Percentiles rank a stretch among this genome's conserved stretches.
Evolutionary conservation across 1,284 basidiomycete genomes (phyloP).

Genomic region (Ganoderma resinaceum): DNA sequence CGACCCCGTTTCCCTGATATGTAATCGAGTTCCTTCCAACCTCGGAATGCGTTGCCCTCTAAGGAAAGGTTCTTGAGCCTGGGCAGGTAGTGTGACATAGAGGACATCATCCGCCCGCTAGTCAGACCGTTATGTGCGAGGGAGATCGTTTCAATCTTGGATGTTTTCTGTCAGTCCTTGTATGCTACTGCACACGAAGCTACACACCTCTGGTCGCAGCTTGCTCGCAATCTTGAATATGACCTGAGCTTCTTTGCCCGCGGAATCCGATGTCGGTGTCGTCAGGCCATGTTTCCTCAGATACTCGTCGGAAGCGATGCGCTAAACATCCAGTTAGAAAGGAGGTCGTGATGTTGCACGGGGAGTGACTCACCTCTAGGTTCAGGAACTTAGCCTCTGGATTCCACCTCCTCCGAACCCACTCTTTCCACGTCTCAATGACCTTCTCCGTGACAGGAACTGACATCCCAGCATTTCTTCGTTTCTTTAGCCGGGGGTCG

Average conservation of each 20-base stretch:
- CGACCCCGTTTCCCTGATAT: constrained; percentile 67
- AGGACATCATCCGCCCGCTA: constrained; percentile 56
- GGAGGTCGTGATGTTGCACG: background rate
- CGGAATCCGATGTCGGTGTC: constrained; percentile 67
- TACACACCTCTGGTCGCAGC: constrained; percentile 74
- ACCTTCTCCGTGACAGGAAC: constrained; percentile 42
- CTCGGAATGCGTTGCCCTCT: constrained; percentile 73
- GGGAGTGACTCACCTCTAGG: constrained; percentile 66
- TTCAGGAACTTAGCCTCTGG: constrained; percentile 75
- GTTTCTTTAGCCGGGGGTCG: constrained; percentile 2
- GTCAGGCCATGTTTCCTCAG: constrained; percentile 70
- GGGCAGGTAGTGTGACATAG: constrained; percentile 72
- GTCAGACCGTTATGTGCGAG: constrained; percentile 66
- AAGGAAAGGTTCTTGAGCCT: constrained; percentile 83
- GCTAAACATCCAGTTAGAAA: constrained; percentile 37
- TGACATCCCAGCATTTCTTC: constrained; percentile 4
- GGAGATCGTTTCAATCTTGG: constrained; percentile 79
- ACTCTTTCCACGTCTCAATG: constrained; percentile 72
- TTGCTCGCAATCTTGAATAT: constrained; percentile 86
- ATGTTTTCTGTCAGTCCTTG: constrained; percentile 2
- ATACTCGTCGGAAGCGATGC: constrained; percentile 75
- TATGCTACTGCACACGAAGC: constrained; percentile 8
- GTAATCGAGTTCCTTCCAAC: constrained; percentile 72
- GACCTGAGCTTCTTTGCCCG: constrained; percentile 73
- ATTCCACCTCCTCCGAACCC: constrained; percentile 76